Base-by-base conservation (phyloP, 106 monocot species). In the Iris macrosiphon region DNA sequence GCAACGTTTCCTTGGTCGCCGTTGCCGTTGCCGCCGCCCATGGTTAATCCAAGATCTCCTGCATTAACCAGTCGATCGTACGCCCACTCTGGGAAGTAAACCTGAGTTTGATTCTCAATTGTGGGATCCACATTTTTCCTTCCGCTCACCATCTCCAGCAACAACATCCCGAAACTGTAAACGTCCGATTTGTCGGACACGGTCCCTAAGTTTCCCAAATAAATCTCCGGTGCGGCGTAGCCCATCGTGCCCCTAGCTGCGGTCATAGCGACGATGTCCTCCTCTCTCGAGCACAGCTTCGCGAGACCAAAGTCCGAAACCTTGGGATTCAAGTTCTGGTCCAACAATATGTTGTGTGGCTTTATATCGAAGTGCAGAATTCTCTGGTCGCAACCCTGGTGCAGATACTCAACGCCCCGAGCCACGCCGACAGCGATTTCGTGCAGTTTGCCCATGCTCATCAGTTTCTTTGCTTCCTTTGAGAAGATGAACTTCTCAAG, bases 311-410 rank as follows among this genome's bases (percentile, higher is more conserved):
- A 75, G 23, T 75, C 74, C 0, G 74, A 60, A 16, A 75, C 55
- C 30, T 75, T 75, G 0, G 74, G 74, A 5, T 40, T 75, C 52
- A 75, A 62, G 21, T 68, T 61, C 24, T 68, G 46, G 16, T 68
- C 74, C 35, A 73, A 52, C 33, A 73, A 41, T 6, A 82, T 72
- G 21, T 82, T 76, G 21, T 76, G 75, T 0, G 80, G 80, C 31
- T 75, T 80, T 39, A 80, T 75, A 30, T 80, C 75, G 33, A 80
- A 80, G 23, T 80, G 80, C 13, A 80, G 31, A 45, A 80, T 80
- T 25, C 41, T 65, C 60, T 70, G 74, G 34, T 75, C 75, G 24
- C 74, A 80, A 9, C 75, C 70, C n/a, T 38, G 55, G 43, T 75
- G 75, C 13, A 75, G 33, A 40, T 80, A 75, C 56, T 80, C 55